phyloP scores from a whole-genome alignment of 768 basidiomycete genomes.

The Cystofilobasidium ferigula region DNA sequence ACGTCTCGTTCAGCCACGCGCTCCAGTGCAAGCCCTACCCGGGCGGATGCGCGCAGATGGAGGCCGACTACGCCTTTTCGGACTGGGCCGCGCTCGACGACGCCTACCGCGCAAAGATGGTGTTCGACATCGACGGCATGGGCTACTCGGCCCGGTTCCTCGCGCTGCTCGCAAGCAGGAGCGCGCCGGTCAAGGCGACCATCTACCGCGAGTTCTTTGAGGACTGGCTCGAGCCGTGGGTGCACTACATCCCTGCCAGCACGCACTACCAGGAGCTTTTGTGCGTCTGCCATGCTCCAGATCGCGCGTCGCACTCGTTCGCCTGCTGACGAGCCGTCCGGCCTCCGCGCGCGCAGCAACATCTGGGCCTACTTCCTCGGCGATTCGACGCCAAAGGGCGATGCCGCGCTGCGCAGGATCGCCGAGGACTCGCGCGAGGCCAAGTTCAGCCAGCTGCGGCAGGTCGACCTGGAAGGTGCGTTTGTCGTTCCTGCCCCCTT shows the following conservation, averaged over 20 bases:
- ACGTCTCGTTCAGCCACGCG: background rate
- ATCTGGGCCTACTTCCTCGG: constrained; percentile 14
- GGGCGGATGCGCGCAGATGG: constrained; percentile 10
- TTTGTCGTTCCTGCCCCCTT: background rate
- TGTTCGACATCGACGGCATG: constrained; percentile 18
- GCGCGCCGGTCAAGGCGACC: constrained; percentile 10
- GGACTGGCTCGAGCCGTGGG: constrained; percentile 19
- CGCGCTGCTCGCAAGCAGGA: constrained; percentile 15
- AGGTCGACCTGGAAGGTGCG: constrained; percentile 16
- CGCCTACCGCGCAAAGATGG: constrained; percentile 2
- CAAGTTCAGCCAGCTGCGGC: constrained; percentile 3
- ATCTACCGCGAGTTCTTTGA: constrained; percentile 9
- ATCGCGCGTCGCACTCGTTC: background rate
- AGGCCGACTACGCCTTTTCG: background rate
- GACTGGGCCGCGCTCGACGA: constrained; percentile 11
- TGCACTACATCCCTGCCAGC: constrained; percentile 16
- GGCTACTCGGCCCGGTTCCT: constrained; percentile 19
- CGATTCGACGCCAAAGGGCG: constrained; percentile 3
- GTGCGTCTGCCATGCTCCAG: background rate
- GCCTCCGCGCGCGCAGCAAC: background rate
- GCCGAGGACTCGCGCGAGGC: background rate
- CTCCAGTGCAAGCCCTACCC: constrained; percentile 15
- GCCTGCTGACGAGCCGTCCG: background rate
- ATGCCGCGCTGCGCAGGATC: constrained; percentile 1
- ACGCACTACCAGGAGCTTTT: constrained; percentile 14